Evolutionary conservation across 2,329 filamentous ascomycete genomes (phyloP).

Genomic region (Fusarium sp.): DNA sequence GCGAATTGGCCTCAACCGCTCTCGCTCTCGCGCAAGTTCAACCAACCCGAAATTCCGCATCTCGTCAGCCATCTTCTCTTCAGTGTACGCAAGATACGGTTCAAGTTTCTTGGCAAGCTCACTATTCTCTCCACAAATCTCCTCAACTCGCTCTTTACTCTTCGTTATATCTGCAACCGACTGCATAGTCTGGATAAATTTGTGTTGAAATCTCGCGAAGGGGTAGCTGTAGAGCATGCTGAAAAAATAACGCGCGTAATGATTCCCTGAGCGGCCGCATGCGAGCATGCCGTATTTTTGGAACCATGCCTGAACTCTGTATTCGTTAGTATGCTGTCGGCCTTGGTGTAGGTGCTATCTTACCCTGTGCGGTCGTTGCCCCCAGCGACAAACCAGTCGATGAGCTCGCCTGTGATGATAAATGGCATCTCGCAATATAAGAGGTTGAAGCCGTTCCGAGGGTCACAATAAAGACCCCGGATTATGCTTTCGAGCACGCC

Average conservation of each 20-base stretch:
- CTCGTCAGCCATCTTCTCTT: neutral
- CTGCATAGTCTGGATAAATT: neutral
- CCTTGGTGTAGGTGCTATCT: too few species aligned
- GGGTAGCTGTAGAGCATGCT: too few species aligned
- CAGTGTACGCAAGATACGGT: neutral
- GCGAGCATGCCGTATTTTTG: neutral
- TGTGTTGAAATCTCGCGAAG: neutral
- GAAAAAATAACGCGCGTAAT: too few species aligned
- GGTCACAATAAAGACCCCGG: neutral
- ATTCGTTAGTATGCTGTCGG: neutral
- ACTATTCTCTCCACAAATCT: neutral
- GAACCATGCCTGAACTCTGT: neutral
- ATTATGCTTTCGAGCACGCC: neutral
- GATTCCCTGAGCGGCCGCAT: too few species aligned
- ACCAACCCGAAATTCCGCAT: neutral
- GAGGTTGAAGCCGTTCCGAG: fast-evolving
- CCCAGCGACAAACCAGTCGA: neutral
- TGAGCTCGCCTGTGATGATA: neutral
- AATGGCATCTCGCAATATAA: neutral
- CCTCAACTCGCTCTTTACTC: neutral
- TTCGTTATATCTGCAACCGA: neutral
- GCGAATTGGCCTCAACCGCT: too few species aligned
- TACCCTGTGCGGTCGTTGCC: too few species aligned
- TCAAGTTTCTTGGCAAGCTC: neutral
- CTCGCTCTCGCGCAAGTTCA: too few species aligned